These are phyloP conservation scores for Yamadazyma taylorii DNA, from an alignment of 1,139 yeast species.

Conservation along the genomic window DNA sequence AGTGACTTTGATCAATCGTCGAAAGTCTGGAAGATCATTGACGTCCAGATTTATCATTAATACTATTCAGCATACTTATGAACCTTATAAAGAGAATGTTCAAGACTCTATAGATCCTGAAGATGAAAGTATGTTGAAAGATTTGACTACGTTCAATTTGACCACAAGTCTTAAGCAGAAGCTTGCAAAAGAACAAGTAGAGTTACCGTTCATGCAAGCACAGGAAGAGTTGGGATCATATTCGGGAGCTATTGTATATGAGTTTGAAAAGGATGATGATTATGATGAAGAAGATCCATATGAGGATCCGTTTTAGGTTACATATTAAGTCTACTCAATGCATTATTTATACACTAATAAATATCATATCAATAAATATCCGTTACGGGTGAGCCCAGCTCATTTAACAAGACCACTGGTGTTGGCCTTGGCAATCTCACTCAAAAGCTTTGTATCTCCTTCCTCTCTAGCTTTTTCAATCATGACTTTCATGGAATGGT, in stretches of 20 bases:
- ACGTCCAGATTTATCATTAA: conserved; percentile 57
- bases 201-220: conserved; percentile 85
- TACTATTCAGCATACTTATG: conserved; percentile 49
- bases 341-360: conserved; percentile 1
- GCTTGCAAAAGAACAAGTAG: conserved; percentile 79
- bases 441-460: conserved; percentile 8
- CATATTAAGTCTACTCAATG: too few species aligned
- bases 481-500: conserved; percentile 11
- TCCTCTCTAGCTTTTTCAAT: conserved; percentile 12
- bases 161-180: conserved; percentile 74
- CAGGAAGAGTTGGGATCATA: conserved; percentile 71
- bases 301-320: conserved; percentile 90
- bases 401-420: too few species aligned
- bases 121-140: conserved; percentile 55
- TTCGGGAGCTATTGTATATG: conserved; percentile 90
- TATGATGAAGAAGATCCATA: conserved; percentile 97
- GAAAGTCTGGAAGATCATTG: conserved; percentile 82
- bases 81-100: conserved; percentile 29
- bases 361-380: not conserved
- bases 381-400: too few species aligned
- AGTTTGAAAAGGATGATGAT: conserved; percentile 81
- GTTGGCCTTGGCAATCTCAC: conserved; percentile 3
- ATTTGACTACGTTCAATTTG: conserved; percentile 83
- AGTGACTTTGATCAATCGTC: conserved; percentile 59
- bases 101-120: conserved; percentile 26